Evolutionary conservation across 2,329 filamentous ascomycete species (phyloP), one percentile per base, ranked within the genome.

Genomic region (Penicillium sp.): DNA sequence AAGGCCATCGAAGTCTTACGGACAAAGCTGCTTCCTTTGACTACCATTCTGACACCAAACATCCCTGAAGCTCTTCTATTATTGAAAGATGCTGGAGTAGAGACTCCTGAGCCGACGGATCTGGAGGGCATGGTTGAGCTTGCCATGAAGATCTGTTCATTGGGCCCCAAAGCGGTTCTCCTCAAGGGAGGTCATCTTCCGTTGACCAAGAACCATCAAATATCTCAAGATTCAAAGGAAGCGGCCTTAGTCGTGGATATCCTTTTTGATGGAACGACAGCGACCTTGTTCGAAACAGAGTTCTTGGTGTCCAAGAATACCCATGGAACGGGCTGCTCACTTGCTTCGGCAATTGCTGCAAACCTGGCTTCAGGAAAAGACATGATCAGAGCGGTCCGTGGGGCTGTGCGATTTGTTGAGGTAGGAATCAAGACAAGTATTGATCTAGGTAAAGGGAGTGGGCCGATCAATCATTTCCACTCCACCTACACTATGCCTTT

Each of bases 181-280:
- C 78, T 97, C 55, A 97, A 97, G 74, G 93, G 93, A 39, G 93
- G 93, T 0, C 94, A 97, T 74, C 73, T 88, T n/a, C 91, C 93
- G 1, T 82, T 97, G 59, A 85, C 81, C 5, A 79, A 77, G 46
- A 82, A 87, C 44, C 79, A 84, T 19, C 78, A 77, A 6, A 80
- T 82, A 0, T 87, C 90, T 0, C 77, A 74, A 41, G 75, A 70
- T 0, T 78, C 84, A 1, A 79, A 79, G 7, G 85, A 92, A 47
- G 83, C 78, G 46, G 76, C 84, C 26, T 65, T 88, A 2, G 85
- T 97, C 1, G 80, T 95, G 27, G 90, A 97, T 67, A 80, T 97
- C 3, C 79, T 96, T 5, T 84, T 84, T 40, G 88, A 90, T 7
- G 80, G 79, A 0, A 78, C 76, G 0, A 72, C 81, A n/a, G 71